These are phyloP conservation scores for Penicillium egyptiacum DNA, from an alignment of 495 filamentous ascomycete genomes.

Conservation along the genomic window DNA sequence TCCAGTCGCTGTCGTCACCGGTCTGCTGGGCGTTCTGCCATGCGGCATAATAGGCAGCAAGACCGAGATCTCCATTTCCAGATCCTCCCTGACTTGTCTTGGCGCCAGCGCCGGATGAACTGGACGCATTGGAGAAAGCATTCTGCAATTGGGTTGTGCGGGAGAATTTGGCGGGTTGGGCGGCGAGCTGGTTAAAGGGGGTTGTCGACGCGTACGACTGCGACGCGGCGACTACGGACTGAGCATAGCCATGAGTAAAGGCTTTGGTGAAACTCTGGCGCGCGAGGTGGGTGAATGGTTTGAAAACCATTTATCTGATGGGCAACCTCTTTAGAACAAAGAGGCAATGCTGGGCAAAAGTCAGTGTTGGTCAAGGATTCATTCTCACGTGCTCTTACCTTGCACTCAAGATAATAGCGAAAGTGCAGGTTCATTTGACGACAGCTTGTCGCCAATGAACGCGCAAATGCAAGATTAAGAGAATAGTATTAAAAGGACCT, in stretches of 20 bases:
- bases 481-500: slow-evolving; percentile 6
- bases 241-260: slow-evolving; percentile 95
- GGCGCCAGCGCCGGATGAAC: slow-evolving; percentile 45
- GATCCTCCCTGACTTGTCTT: slow-evolving; percentile 45
- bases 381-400: slow-evolving; percentile 38
- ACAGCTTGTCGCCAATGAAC: slow-evolving; percentile 57
- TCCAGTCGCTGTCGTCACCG: slow-evolving; percentile 77
- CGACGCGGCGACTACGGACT: slow-evolving; percentile 93
- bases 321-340: slow-evolving; percentile 52
- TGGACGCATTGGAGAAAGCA: slow-evolving; percentile 64
- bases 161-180: slow-evolving; percentile 56
- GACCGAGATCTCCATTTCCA: slow-evolving; percentile 51
- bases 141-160: slow-evolving; percentile 70
- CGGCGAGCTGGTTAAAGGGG: slow-evolving; percentile 54
- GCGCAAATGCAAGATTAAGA: slow-evolving; percentile 39
- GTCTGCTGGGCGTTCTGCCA: slow-evolving; percentile 76
- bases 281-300: slow-evolving; percentile 84
- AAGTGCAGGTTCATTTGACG: slow-evolving; percentile 69
- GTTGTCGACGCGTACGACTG: slow-evolving; percentile 81
- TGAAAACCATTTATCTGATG: slow-evolving; percentile 78
- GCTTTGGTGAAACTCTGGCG: slow-evolving; percentile 95
- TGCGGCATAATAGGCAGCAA: slow-evolving; percentile 87
- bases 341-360: slow-evolving; percentile 44
- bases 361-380: neutral
- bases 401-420: slow-evolving; percentile 45